Evolutionary conservation across 73 alveolate genomes (phyloP), one percentile per base, ranked within the genome.

Genomic region (Paramecium caudatum): DNA sequence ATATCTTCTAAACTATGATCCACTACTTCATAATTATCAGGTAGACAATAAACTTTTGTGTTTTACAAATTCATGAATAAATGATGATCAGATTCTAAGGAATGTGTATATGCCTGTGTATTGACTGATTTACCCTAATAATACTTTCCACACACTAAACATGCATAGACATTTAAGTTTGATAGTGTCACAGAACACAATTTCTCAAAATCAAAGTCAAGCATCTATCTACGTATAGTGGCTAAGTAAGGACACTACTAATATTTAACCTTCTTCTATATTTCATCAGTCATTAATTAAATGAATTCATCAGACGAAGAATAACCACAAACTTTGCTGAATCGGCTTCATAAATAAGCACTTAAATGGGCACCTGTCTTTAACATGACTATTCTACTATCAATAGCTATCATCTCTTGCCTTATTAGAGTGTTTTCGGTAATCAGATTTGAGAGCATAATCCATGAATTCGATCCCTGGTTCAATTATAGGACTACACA

Each of bases 401-500:
- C 96, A 17, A 95, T 97, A 47, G 95, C 97, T 16, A 82, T 96
- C 19, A 74, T 97, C 47, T 97, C 99, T 0, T 97, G 97, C 90
- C 90, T 95, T 34, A 96, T 98, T 13, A 95, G 99, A 92, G 96
- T 97, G 68, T 98, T 97, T 92, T 97, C 99, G 17, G 99, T 97
- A 13, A 98, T 98, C 90, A 91, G 99, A 63, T 98, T 94, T 91
- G 99, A 97, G 85, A 92, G 97, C 19, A 96, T 97, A 80, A 98
- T 98, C 84, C 99, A 98, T 93, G 99, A 98, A 93, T 98, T 97
- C 90, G 99, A 98, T 88, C 99, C 99, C 2, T 98, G 99, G 99
- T 98, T 98, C 94, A 98, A 97, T 90, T 98, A 83, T 90, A 93
- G 99, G 46, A 97, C 98, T 16, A 98, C 99, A 10, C 90, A 96